Evolutionary conservation across 805 yeast species (phyloP).

Genomic region (Starmerella lactis-condensi): DNA sequence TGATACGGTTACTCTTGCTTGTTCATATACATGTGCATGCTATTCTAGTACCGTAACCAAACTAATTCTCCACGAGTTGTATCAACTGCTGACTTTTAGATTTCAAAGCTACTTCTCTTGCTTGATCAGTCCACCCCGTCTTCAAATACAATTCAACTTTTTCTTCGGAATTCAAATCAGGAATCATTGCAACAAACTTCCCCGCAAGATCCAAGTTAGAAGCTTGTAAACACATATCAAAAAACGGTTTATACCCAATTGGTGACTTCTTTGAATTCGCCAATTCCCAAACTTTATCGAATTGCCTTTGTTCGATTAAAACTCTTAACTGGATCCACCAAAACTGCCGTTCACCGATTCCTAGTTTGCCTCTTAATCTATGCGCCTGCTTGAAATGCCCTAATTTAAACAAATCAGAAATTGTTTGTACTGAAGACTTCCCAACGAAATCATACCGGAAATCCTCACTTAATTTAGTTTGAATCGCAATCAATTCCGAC

Average conservation of each 20-base stretch:
- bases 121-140: conserved; percentile 25
- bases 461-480: conserved; percentile 29
- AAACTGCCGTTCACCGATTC: conserved; percentile 37
- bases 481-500: conserved; percentile 27
- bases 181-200: conserved; percentile 37
- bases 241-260: conserved; percentile 54
- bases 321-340: conserved; percentile 36
- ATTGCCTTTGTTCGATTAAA: conserved; percentile 31
- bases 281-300: conserved; percentile 38
- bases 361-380: conserved; percentile 34
- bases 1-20: not conserved
- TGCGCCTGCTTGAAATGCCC: conserved; percentile 35
- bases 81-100: conserved; percentile 14
- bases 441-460: conserved; percentile 27
- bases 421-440: conserved; percentile 31
- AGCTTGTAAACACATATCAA: conserved; percentile 31
- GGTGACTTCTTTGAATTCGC: conserved; percentile 39
- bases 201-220: conserved; percentile 46
- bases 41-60: not conserved
- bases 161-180: conserved; percentile 28
- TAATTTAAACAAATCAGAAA: conserved; percentile 29
- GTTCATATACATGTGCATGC: not conserved
- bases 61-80: conserved; percentile 1
- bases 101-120: conserved; percentile 20
- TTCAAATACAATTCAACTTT: conserved; percentile 29